Evolutionary conservation across 2,329 filamentous ascomycete genomes (phyloP), one percentile per base, ranked within the genome.

Genomic region (Microdochium nivale): DNA sequence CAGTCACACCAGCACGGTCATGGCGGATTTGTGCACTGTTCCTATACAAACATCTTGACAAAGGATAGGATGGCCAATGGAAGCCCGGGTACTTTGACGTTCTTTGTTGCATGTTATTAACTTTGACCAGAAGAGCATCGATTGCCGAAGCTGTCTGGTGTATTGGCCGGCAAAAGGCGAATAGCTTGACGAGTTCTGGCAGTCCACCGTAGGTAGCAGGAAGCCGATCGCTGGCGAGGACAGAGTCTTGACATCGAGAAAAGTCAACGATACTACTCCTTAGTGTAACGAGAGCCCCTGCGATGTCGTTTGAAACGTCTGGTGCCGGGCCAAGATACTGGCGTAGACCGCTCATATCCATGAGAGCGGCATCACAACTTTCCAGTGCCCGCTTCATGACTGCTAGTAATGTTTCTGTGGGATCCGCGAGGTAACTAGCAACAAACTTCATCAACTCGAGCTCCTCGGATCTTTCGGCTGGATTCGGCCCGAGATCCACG

Each of bases 1-100:
- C n/a, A n/a, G n/a, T n/a, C n/a, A n/a, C n/a, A n/a, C n/a, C n/a
- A n/a, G n/a, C n/a, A n/a, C 79, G 70, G 58, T 83, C 80, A 56
- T 83, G 80, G 30, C 78, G 69, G 3, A 82, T 78, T 55, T 81
- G 78, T 2, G 73, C 69, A 58, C 81, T 82, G 5, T 75, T 74
- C 32, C 78, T 68, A 55, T 79, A 72, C 1, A 81, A 51, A 3
- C 77, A 70, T 58, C 82, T 82, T 46, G 59, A 57, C n/a, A 76
- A 67, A 0, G 78, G 76, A 54, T 82, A 81, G 0, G 74, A 76
- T 3, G 80, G 78, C 1, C 74, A 61, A 52, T 79, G 70, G 11
- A 80, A 56, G 3, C 65, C 67, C 52, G 69, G 72, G 54, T 67
- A 63, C 52, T 64, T 63, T 3, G 70, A 66, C 25, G 54, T 61